Evolutionary conservation across 345 rosid genomes (phyloP), one percentile per base, ranked within the genome.

Genomic region (Citrus sp.): DNA sequence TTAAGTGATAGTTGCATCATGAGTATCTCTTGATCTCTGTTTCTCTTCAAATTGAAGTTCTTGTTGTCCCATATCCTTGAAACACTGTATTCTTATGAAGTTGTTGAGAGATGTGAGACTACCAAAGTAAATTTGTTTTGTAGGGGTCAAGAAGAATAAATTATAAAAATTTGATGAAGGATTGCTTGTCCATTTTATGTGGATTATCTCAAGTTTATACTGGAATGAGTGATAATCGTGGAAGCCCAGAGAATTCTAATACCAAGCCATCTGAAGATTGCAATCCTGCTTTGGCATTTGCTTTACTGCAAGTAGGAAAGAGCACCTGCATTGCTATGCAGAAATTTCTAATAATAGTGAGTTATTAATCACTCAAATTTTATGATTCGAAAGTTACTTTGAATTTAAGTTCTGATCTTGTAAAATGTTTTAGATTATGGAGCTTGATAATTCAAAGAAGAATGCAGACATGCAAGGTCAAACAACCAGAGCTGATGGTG

Each of bases 141-240:
- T 86, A 93, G 99, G 87, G 87, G 72, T 90, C 98, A 70, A 89
- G 98, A 84, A 90, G 76, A 87, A 82, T 90, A 80, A 93, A 78
- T 83, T 90, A 87, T 83, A 94, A 89, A 83, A 70, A 72, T 78
- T 80, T 96, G 35, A 83, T 90, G 85, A 90, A 90, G 85, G 92
- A 90, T 83, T 92, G 91, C 73, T 76, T 94, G 72, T 83, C 89
- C 40, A 67, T 87, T 63, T 68, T 90, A 60, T 90, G 92, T 86
- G 82, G 82, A 67, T 82, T 86, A 69, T 70, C 56, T 77, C 87
- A 85, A 54, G 77, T 78, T 61, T 80, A 46, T 81, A 77, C 77
- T 56, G 79, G 81, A 77, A 35, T 19, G 24, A 61, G 46, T 63
- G 32, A 51, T 59, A 78, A 75, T 67, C 37, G 63, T 40, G 82